Evolutionary conservation across 495 filamentous ascomycete species (phyloP), one percentile per base, ranked within the genome.

Genomic region (Aspergillus taichungensis): DNA sequence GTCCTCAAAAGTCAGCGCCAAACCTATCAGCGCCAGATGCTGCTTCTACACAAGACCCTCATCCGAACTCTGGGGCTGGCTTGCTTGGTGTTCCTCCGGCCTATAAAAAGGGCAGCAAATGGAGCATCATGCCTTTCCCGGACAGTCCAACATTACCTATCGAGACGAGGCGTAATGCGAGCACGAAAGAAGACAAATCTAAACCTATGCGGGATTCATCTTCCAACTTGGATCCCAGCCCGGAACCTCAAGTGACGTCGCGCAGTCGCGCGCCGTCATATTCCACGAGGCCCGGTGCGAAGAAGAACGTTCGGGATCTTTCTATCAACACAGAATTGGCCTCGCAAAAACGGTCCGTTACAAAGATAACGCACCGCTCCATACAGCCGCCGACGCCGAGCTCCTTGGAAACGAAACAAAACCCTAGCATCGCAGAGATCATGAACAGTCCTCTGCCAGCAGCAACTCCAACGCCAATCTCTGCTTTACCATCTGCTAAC

Each of bases 391-490:
- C 69, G 10, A 70, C 67, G 0, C 66, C 69, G 2, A 63, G 49
- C 13, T 56, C 40, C 6, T 33, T 35, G n/a, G 50, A 55, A 6
- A 50, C 46, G 38, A 62, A 60, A 6, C 49, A 57, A 12, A 56
- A 63, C 37, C 58, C 62, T 9, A 73, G 62, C 42, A 71, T 73
- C 43, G 66, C 67, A 46, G 66, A 73, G 46, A 53, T 73, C n/a
- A 66, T 73, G 62, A 62, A 67, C 39, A 71, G 59, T 18, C 67
- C 67, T 39, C 30, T 71, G 28, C 64, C 61, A 28, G 47, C 47
- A 9, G 54, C 43, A 12, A 66, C 49, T 18, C 59, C 60, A 3
- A 51, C 52, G 27, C 42, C 56, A 3, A 36, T 57, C 50, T 41
- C 59, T 38, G 36, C 61, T 37, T 13, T 60, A 50, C 49, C 46